Evolutionary conservation across 1,284 basidiomycete species (phyloP).

Genomic region (Fomitopsis pinicola): DNA sequence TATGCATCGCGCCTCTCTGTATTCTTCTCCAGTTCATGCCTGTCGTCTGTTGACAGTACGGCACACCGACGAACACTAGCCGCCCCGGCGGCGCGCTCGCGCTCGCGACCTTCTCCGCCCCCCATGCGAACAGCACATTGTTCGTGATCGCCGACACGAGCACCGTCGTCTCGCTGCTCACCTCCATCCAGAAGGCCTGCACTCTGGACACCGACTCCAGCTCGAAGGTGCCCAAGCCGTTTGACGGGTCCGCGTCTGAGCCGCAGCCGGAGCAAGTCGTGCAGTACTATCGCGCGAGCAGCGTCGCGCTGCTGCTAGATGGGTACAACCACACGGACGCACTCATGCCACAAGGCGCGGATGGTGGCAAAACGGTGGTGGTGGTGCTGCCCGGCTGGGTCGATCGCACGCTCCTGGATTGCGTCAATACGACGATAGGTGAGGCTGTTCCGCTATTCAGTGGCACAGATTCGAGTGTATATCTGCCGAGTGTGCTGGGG

Average conservation of each 20-base stretch:
- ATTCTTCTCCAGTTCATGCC: neutral
- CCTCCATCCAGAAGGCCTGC: slow-evolving; percentile 45
- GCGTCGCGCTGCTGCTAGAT: slow-evolving; percentile 49
- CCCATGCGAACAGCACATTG: slow-evolving; percentile 40
- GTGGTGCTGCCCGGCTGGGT: slow-evolving; percentile 44
- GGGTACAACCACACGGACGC: slow-evolving; percentile 61
- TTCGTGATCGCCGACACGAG: slow-evolving; percentile 55
- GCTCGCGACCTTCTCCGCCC: slow-evolving; percentile 45
- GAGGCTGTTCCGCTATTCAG: slow-evolving; percentile 39
- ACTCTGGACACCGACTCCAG: slow-evolving; percentile 22
- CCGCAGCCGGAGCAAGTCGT: slow-evolving; percentile 49
- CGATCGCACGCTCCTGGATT: slow-evolving; percentile 43
- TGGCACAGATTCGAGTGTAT: slow-evolving; percentile 5
- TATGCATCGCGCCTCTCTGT: slow-evolving; percentile 12
- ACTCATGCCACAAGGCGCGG: slow-evolving; percentile 17
- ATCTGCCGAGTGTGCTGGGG: slow-evolving; percentile 3
- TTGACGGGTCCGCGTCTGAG: slow-evolving; percentile 26
- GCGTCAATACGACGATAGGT: slow-evolving; percentile 58
- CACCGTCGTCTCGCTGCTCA: slow-evolving; percentile 47
- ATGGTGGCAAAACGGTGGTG: slow-evolving; percentile 37
- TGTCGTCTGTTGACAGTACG: slow-evolving; percentile 41
- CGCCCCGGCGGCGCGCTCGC: slow-evolving; percentile 56
- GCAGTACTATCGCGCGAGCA: slow-evolving; percentile 59
- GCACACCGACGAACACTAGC: slow-evolving; percentile 42
- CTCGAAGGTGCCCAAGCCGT: slow-evolving; percentile 26